Conservation (phyloP, 805 yeast species). For the Starmerella apicola region DNA sequence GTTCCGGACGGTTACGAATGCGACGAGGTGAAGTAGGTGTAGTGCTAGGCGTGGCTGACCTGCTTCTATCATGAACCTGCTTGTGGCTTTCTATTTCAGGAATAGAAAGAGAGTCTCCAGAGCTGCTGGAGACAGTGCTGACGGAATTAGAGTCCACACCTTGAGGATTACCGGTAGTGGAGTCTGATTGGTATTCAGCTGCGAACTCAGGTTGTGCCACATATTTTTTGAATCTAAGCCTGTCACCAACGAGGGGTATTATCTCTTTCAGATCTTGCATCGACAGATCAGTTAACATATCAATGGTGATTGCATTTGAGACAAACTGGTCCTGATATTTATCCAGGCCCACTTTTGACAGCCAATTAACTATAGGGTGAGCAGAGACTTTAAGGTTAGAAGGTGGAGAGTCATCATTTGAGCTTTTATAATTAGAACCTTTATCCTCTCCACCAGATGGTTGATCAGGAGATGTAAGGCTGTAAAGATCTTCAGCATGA, state of each 20-base stretch:
- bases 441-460: too few relatives aligned
- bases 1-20: background rate
- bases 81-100: background rate
- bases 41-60: too few relatives aligned
- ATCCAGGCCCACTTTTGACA: conserved; percentile 6
- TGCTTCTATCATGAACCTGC: background rate
- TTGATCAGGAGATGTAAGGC: too few relatives aligned
- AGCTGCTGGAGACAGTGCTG: background rate
- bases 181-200: too few relatives aligned
- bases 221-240: conserved; percentile 54
- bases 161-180: background rate
- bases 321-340: conserved; percentile 22
- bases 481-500: too few relatives aligned
- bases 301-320: conserved; percentile 45
- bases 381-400: background rate
- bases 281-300: conserved; percentile 49
- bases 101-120: too few relatives aligned
- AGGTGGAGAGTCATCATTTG: too few relatives aligned
- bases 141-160: too few relatives aligned
- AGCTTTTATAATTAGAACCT: too few relatives aligned
- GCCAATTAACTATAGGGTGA: conserved; percentile 4
- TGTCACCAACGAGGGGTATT: conserved; percentile 72
- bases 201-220: too few relatives aligned
- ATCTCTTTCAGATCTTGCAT: conserved; percentile 52
- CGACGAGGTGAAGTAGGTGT: too few relatives aligned